These are phyloP conservation scores for Hanseniaspora pseudoguilliermondii DNA, from an alignment of 805 yeast species.

Conservation along the genomic window DNA sequence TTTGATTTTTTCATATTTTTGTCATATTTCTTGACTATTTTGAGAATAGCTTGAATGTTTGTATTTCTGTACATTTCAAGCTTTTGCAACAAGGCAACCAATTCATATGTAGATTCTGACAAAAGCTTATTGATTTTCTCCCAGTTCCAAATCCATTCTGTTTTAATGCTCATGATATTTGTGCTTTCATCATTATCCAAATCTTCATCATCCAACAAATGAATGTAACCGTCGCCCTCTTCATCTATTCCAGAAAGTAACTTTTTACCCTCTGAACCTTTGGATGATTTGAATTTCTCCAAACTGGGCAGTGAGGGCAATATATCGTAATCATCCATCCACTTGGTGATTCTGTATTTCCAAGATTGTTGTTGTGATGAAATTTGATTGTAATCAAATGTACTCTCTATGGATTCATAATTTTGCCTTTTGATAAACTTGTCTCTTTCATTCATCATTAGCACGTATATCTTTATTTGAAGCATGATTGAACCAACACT, in stretches of 20 bases:
- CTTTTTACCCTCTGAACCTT: background rate
- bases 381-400: background rate
- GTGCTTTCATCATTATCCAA: slow-evolving; percentile 7
- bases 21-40: slow-evolving; percentile 82
- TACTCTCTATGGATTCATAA: background rate
- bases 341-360: slow-evolving; percentile 11
- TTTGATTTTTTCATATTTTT: slow-evolving; percentile 31
- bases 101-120: slow-evolving; percentile 54
- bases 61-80: slow-evolving; percentile 42
- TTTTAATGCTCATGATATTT: slow-evolving; percentile 24
- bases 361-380: background rate
- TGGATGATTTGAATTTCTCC: background rate
- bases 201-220: background rate
- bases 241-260: background rate
- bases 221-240: background rate
- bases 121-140: slow-evolving; percentile 34
- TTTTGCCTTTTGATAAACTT: background rate
- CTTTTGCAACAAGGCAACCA: slow-evolving; percentile 45
- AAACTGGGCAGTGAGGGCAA: slow-evolving; percentile 25
- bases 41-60: slow-evolving; percentile 80
- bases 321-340: slow-evolving; percentile 19
- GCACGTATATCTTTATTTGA: slow-evolving; percentile 7
- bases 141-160: slow-evolving; percentile 38
- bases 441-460: slow-evolving; percentile 12
- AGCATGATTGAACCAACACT: slow-evolving; percentile 9